Conservation (phyloP, 83 land plant species). For the Isoetes engelmannii region DNA sequence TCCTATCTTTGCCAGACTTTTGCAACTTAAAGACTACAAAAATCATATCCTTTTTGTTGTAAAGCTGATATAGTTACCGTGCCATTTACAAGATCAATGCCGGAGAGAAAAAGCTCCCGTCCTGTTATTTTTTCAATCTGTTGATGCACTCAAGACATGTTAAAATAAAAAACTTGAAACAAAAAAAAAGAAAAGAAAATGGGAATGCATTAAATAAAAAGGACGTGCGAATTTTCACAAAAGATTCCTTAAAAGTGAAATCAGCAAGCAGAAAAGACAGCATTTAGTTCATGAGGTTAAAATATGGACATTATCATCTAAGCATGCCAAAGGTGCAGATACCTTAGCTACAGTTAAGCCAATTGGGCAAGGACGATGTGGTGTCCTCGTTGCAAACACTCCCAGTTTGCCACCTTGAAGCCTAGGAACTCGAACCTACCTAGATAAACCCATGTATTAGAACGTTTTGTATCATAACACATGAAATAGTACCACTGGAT, state of each 20-base stretch:
- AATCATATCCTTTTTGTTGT: not conserved
- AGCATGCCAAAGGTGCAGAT: too few species aligned
- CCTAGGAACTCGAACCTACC: slow-evolving; percentile 93
- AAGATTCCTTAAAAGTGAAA: too few species aligned
- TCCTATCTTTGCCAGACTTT: too few species aligned
- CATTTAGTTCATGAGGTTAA: too few species aligned
- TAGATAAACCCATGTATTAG: slow-evolving; percentile 4
- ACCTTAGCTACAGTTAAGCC: slow-evolving; percentile 98
- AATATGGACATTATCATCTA: not conserved
- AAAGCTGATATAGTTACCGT: slow-evolving; percentile 51
- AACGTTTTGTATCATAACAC: not conserved
- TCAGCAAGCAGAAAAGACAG: too few species aligned
- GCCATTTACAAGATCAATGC: slow-evolving; percentile 97
- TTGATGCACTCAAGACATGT: not conserved
- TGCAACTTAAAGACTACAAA: not conserved
- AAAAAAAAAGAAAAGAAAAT: not conserved
- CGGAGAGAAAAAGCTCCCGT: slow-evolving; percentile 68
- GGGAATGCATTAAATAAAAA: not conserved
- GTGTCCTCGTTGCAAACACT: slow-evolving; percentile 93
- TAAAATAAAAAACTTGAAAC: slow-evolving; percentile 7
- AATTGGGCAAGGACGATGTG: slow-evolving; percentile 96
- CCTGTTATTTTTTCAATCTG: slow-evolving; percentile 86
- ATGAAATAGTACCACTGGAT: not conserved
- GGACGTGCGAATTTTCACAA: too few species aligned
- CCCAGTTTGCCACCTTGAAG: slow-evolving; percentile 83